Base-by-base conservation (phyloP, 495 filamentous ascomycete genomes). In the Talaromyces borbonicus region DNA sequence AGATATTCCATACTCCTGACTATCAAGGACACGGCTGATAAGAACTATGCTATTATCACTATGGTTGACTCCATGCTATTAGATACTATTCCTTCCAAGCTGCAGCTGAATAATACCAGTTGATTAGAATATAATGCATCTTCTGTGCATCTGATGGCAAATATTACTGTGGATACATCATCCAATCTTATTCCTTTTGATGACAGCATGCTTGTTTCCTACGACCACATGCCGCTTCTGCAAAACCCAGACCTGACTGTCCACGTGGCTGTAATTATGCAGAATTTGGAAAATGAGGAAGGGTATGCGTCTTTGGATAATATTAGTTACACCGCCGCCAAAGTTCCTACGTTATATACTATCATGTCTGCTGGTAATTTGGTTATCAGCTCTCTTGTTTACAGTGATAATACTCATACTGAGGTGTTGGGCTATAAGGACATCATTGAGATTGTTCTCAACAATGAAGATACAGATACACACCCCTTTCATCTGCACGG, bases 401-500 rank as follows among this genome's bases (percentile, higher is more conserved):
- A 95, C 60, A 88, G 88, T 19, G 66, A 68, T 18, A 80, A 79
- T 63, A 84, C 83, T 4, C 74, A 92, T 55, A 54, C 81, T 0
- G 76, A 80, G 51, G 66, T 93, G 7, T 71, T 93, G 0, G 66
- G 78, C 0, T 75, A 82, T 39, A 72, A 72, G 35, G 66, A 92
- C 19, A 62, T 87, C 6, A 72, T 93, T 36, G 81, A 95, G 39
- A 80, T 95, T 31, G 65, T 90, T 18, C 56, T 95, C 6, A 92
- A 92, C 74, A 95, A 92, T 56, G 54, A 71, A 8, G 85, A 89
- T 51, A 55, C 73, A 0, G 83, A 83, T 33, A 78, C 72, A 18
- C 87, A 95, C 57, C 88, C 88, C 0, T 90, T 92, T 73, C 86
- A 93, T 68, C 68, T 93, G 2, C 87, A 94, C 69, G 87, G 87